Evolutionary conservation across 2,329 filamentous ascomycete genomes (phyloP), one percentile per base, ranked within the genome.

Genomic region (Fusarium ambrosium): DNA sequence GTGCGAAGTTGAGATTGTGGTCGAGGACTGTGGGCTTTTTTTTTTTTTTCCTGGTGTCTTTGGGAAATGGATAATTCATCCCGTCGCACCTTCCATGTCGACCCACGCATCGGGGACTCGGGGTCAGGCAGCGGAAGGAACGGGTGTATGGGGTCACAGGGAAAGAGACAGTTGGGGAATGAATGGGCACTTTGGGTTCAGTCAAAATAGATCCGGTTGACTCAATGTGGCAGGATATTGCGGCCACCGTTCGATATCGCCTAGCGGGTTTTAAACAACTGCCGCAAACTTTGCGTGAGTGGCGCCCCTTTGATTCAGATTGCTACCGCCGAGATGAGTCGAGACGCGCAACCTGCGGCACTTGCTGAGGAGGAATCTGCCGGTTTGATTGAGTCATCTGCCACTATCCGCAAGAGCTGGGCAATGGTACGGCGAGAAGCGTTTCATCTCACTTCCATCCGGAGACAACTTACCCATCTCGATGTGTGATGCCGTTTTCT

Each of bases 11-110:
- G 27, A 64, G 60, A 58, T 27, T 64, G 62, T 62, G 41, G 55
- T 60, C 43, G 62, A 61, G 58, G 48, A 45, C 45, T 41, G 62
- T 69, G 67, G 62, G 36, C 43, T 56, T 61, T 66, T 58, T 56
- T 58, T 56, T 58, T 58, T 58, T 53, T 29, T 53, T 24, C 13
- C 20, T n/a, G 37, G 37, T 24, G 39, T 45, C 56, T 59, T 32
- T 63, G 27, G 48, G 8, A 55, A 20, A 64, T 43, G 41, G 36
- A 58, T 20, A 39, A 39, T 53, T 27, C 22, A 32, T 55, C 48
- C 48, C 18, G 48, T 32, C 22, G 36, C 41, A 24, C 34, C 51
- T 32, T 66, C 27, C 22, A 48, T 22, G 32, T 29, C n/a, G 43
- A 53, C 60, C 60, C 60, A 48, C 60, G 29, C 32, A 37, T 37